Percentiles rank a stretch among this genome's conserved stretches.
Evolutionary conservation across 352 stramenopile species (phyloP).

Genomic region (Globisporangium okanoganense): DNA sequence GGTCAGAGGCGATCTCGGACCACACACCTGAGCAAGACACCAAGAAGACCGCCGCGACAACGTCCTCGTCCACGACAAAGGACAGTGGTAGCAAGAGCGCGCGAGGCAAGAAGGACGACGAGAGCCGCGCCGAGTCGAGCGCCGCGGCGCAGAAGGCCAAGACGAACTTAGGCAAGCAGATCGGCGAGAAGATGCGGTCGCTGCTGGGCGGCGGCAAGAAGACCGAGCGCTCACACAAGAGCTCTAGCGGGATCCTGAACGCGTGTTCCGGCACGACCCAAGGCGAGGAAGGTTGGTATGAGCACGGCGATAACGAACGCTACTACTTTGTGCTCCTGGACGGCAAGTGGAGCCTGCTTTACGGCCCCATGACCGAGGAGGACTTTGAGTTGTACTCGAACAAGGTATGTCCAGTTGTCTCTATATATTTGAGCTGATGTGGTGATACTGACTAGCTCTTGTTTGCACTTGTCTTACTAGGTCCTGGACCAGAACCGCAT

Average conservation of each 20-base stretch:
- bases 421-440: not conserved
- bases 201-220: constrained; percentile 75
- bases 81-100: constrained; percentile 12
- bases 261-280: constrained; percentile 73
- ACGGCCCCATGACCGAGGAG: constrained; percentile 81
- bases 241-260: constrained; percentile 76
- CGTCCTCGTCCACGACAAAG: constrained; percentile 1
- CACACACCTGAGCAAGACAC: constrained; percentile 13
- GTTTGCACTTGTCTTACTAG: constrained; percentile 20
- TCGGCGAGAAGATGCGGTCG: constrained; percentile 80
- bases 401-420: constrained; percentile 31
- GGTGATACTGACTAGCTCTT: not conserved
- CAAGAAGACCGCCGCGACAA: constrained; percentile 7
- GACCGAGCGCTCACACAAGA: constrained; percentile 50
- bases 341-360: constrained; percentile 83
- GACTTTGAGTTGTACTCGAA: constrained; percentile 76
- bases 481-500: constrained; percentile 58
- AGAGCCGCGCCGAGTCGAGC: constrained; percentile 34
- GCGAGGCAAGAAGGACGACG: constrained; percentile 45
- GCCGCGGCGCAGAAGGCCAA: constrained; percentile 34
- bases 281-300: constrained; percentile 86
- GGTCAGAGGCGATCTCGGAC: constrained; percentile 18
- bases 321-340: constrained; percentile 86
- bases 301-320: constrained; percentile 82
- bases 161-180: constrained; percentile 59